Evolutionary conservation across 202 grass and related monocot species (phyloP).

Genomic region (Digitaria exilis): DNA sequence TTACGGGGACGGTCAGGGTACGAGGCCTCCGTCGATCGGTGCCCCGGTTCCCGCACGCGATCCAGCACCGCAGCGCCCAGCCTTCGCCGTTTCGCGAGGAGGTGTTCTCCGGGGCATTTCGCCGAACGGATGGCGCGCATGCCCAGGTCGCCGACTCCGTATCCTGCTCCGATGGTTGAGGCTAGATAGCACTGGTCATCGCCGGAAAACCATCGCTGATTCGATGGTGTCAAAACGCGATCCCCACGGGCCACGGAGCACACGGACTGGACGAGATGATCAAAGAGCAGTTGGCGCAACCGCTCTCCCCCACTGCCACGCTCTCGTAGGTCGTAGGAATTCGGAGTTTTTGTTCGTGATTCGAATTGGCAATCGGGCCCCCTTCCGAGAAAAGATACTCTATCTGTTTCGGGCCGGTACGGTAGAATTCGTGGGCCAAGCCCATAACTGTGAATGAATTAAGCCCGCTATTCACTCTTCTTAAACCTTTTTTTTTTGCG

Average conservation of each 20-base stretch:
- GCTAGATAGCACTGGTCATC: neutral
- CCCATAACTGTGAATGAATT: neutral
- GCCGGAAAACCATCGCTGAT: neutral
- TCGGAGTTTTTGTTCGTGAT: neutral
- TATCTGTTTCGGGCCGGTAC: neutral
- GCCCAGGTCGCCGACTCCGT: too few species aligned
- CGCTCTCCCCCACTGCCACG: too few species aligned
- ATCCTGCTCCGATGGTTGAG: neutral
- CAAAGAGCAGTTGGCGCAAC: too few species aligned
- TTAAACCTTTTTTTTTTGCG: too few species aligned
- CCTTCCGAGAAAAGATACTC: neutral
- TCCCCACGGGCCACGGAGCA: neutral
- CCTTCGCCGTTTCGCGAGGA: neutral
- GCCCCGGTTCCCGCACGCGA: neutral
- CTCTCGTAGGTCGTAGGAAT: neutral
- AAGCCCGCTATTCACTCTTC: neutral
- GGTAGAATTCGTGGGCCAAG: neutral
- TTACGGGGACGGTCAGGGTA: neutral
- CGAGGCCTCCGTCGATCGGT: neutral
- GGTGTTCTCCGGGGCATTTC: conserved; percentile 25
- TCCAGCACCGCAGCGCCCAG: neutral
- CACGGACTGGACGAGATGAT: neutral
- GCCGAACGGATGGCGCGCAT: conserved; percentile 30
- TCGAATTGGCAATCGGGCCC: too few species aligned
- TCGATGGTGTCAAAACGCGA: neutral